A percentile compares a stretch with the other conserved stretches of the same genome.
These are phyloP conservation scores for Podosphaera fusca DNA, from an alignment of 2,329 filamentous ascomycete species.

Conservation along the genomic window DNA sequence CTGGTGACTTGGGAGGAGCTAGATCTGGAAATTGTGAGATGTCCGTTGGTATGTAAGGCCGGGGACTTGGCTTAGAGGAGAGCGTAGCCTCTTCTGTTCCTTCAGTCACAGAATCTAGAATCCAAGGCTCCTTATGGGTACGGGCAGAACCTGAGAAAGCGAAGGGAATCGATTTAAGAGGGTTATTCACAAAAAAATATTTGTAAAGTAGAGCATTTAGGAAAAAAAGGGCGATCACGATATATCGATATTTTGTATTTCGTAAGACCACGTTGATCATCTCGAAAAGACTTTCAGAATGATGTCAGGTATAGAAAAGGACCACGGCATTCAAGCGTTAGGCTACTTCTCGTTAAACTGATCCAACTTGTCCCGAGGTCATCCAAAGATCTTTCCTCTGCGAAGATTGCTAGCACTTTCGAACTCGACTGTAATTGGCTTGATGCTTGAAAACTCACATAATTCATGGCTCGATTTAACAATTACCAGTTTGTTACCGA, in stretches of 20 bases:
- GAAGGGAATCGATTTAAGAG: background rate
- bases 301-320: too few relatives aligned
- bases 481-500: too few relatives aligned
- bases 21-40: background rate
- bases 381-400: too few relatives aligned
- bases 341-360: too few relatives aligned
- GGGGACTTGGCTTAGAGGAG: background rate
- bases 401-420: too few relatives aligned
- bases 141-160: background rate
- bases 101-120: background rate
- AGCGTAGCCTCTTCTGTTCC: background rate
- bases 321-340: too few relatives aligned
- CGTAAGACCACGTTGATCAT: constrained; percentile 9
- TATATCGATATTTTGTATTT: constrained; percentile 11
- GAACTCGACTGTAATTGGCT: too few relatives aligned
- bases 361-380: too few relatives aligned
- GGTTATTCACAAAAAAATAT: constrained; percentile 9
- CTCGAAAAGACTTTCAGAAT: constrained; percentile 5
- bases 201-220: constrained; percentile 10
- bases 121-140: background rate
- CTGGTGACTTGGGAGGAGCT: background rate
- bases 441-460: too few relatives aligned
- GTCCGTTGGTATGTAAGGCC: background rate
- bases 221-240: constrained; percentile 7
- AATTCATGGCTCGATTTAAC: too few relatives aligned